These are phyloP conservation scores for Trichosanthes truncata DNA, from an alignment of 306 rosid species.

Conservation along the genomic window DNA sequence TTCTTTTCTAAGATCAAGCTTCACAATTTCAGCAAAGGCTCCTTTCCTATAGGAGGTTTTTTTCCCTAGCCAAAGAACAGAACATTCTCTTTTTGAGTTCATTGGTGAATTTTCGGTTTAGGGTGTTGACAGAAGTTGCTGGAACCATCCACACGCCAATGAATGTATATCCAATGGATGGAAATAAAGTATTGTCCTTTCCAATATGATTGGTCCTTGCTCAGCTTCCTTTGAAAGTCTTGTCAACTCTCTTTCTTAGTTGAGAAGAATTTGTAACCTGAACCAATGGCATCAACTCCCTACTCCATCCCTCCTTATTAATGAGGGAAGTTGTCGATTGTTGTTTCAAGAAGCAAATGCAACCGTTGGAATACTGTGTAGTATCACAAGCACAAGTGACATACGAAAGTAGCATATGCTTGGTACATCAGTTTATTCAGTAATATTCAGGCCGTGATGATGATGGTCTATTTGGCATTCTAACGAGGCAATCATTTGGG, in stretches of 20 bases:
- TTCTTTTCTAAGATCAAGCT: background rate
- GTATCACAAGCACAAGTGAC: background rate
- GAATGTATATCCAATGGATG: background rate
- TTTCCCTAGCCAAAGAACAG: background rate
- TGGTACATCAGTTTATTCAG: background rate
- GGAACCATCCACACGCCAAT: background rate
- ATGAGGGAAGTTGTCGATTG: background rate
- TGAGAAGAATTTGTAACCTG: background rate
- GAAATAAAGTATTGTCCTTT: background rate
- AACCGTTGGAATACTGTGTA: background rate
- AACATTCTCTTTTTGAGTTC: background rate
- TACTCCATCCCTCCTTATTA: background rate
- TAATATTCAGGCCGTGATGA: background rate
- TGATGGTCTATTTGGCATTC: background rate
- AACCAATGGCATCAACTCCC: background rate
- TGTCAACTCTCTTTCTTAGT: background rate
- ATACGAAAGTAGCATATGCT: background rate
- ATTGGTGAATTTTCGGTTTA: background rate
- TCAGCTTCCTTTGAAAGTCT: background rate
- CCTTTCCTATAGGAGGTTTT: background rate
- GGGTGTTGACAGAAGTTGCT: background rate
- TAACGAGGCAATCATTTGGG: background rate
- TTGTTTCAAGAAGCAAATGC: background rate
- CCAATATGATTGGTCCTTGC: background rate
- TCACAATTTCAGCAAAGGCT: background rate